These are phyloP conservation scores for Pouteria glomerata DNA, from an alignment of 148 eudicot species.

Conservation along the genomic window DNA sequence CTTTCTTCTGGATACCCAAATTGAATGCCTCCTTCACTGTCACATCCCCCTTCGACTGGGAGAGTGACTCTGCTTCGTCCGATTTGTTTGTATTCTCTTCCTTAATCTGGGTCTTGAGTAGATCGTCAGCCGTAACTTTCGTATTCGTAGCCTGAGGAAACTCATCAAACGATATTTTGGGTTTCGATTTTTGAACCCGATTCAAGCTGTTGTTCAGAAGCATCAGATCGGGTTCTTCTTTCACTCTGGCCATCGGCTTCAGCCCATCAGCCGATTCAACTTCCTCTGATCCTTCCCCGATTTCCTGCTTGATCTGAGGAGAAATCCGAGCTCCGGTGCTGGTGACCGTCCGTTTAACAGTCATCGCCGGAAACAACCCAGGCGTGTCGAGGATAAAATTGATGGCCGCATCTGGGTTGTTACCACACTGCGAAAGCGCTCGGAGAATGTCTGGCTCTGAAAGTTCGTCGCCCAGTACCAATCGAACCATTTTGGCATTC, in stretches of 20 bases:
- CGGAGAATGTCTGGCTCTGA: slow-evolving; percentile 12
- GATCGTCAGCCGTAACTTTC: slow-evolving; percentile 8
- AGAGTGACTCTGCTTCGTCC: not conserved
- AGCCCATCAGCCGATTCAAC: not conserved
- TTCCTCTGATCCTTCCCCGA: not conserved
- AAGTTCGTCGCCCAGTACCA: slow-evolving; percentile 2
- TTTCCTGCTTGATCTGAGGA: slow-evolving; percentile 4
- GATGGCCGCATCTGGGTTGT: slow-evolving; percentile 20
- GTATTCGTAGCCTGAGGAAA: slow-evolving; percentile 8
- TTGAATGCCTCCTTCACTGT: slow-evolving; percentile 19
- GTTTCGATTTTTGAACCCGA: not conserved
- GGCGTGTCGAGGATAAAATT: slow-evolving; percentile 19
- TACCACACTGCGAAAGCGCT: slow-evolving; percentile 17
- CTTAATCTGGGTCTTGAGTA: slow-evolving; percentile 8
- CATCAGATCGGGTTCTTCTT: slow-evolving; percentile 16
- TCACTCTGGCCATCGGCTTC: slow-evolving; percentile 4
- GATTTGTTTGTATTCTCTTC: slow-evolving; percentile 4
- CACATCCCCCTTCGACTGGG: not conserved
- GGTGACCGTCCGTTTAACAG: slow-evolving; percentile 28
- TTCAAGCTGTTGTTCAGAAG: not conserved
- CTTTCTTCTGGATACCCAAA: slow-evolving; percentile 8
- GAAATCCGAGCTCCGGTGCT: slow-evolving; percentile 42
- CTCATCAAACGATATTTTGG: slow-evolving; percentile 7
- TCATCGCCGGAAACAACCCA: not conserved
- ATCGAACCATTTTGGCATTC: slow-evolving; percentile 12